These are phyloP conservation scores for Phaeomoniella chlamydospora DNA, from an alignment of 2,329 filamentous ascomycete species.

Conservation along the genomic window DNA sequence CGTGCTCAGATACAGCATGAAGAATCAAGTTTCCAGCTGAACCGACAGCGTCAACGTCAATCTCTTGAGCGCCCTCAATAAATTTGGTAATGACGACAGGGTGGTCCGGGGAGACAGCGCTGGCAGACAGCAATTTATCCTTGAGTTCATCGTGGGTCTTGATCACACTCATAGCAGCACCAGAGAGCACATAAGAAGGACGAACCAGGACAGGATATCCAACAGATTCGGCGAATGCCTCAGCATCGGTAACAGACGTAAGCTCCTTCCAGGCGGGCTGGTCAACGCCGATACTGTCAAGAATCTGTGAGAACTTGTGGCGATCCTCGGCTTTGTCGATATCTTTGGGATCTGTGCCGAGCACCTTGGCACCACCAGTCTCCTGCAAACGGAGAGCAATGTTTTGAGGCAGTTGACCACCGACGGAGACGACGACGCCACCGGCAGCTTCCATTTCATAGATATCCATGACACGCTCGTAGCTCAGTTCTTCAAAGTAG, in stretches of 20 bases:
- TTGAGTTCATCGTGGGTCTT: constrained; percentile 75
- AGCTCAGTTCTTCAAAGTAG: constrained; percentile 94
- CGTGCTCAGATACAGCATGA: constrained; percentile 88
- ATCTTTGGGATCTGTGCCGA: constrained; percentile 83
- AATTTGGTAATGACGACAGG: constrained; percentile 98
- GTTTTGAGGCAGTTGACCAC: constrained; percentile 93
- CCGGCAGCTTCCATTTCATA: constrained; percentile 79
- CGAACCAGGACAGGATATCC: constrained; percentile 91
- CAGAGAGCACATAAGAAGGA: constrained; percentile 88
- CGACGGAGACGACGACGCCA: constrained; percentile 88
- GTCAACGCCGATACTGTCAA: constrained; percentile 92
- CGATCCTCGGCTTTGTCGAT: constrained; percentile 98
- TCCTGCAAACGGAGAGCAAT: constrained; percentile 91
- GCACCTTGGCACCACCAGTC: constrained; percentile 72
- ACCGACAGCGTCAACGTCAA: constrained; percentile 89
- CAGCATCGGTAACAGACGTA: constrained; percentile 76
- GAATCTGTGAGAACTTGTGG: constrained; percentile 94
- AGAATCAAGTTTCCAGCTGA: constrained; percentile 73
- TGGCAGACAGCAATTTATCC: constrained; percentile 85
- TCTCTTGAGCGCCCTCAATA: constrained; percentile 91
- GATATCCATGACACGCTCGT: constrained; percentile 97
- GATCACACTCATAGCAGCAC: constrained; percentile 97
- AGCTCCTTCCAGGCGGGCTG: constrained; percentile 98
- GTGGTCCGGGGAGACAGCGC: constrained; percentile 85
- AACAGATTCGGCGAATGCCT: constrained; percentile 70